Conservation (phyloP, 1,284 basidiomycete genomes). For the Marasmius sp. region DNA sequence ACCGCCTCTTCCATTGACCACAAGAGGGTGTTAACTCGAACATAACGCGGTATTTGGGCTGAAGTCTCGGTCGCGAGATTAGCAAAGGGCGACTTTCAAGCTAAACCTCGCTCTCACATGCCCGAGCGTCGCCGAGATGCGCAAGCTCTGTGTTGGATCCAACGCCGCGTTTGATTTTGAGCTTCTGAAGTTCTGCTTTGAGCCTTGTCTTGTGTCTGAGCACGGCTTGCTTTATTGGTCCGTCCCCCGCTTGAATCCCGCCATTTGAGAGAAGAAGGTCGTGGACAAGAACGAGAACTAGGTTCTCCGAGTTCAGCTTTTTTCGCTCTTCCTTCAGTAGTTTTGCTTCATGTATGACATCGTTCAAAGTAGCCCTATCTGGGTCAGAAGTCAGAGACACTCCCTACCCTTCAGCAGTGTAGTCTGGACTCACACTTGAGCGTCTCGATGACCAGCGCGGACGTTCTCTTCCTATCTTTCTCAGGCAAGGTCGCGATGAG, state of each 20-base stretch:
- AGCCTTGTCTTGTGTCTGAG: conserved; percentile 87
- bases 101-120: conserved; percentile 42
- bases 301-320: conserved; percentile 70
- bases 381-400: not conserved
- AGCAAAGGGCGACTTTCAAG: not conserved
- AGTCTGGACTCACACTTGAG: conserved; percentile 75
- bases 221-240: conserved; percentile 82
- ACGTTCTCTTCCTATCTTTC: conserved; percentile 75
- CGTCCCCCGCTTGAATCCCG: conserved; percentile 86
- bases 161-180: conserved; percentile 80
- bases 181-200: conserved; percentile 78
- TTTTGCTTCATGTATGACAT: conserved; percentile 62
- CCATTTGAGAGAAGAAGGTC: conserved; percentile 74
- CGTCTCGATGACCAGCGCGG: conserved; percentile 86
- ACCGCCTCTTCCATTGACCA: conserved; percentile 66
- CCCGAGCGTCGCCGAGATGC: conserved; percentile 55
- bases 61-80: not conserved
- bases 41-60: conserved; percentile 81
- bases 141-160: conserved; percentile 69
- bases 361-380: conserved; percentile 72
- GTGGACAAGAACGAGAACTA: conserved; percentile 84
- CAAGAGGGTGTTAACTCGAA: conserved; percentile 78
- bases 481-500: conserved; percentile 70
- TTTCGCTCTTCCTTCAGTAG: conserved; percentile 76
- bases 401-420: not conserved